phyloP scores from a whole-genome alignment of 140 eudicot species.

The Bidens hawaiensis region DNA sequence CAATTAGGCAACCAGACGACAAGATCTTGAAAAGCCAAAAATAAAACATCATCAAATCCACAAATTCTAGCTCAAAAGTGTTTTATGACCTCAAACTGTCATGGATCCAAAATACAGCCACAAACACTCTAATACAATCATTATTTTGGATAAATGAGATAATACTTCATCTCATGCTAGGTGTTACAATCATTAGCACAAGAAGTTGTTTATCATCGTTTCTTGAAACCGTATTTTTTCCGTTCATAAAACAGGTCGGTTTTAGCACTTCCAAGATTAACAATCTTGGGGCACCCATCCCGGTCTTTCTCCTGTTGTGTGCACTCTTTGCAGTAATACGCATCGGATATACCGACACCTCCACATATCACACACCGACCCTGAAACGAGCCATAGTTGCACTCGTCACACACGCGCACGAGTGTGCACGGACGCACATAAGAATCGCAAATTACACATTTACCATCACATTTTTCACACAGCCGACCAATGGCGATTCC shows the following conservation, averaged over 20 bases:
- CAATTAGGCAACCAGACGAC: neutral
- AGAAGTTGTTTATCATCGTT: slow-evolving; percentile 33
- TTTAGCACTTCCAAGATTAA: slow-evolving; percentile 84
- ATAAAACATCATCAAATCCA: neutral
- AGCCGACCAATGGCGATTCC: slow-evolving; percentile 86
- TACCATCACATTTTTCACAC: slow-evolving; percentile 84
- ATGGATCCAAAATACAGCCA: slow-evolving; percentile 4
- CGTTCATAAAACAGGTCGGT: slow-evolving; percentile 82
- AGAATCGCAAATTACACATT: slow-evolving; percentile 79
- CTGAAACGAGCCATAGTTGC: slow-evolving; percentile 86
- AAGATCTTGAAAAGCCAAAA: neutral
- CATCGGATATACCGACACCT: slow-evolving; percentile 86
- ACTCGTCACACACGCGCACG: slow-evolving; percentile 80
- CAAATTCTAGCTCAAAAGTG: neutral
- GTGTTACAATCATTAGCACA: neutral
- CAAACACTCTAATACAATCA: slow-evolving; percentile 7
- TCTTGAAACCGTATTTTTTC: slow-evolving; percentile 78
- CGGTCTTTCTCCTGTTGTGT: slow-evolving; percentile 87
- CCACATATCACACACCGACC: slow-evolving; percentile 88
- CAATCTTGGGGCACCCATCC: slow-evolving; percentile 89
- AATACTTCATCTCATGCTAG: slow-evolving; percentile 7
- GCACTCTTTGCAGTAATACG: slow-evolving; percentile 89
- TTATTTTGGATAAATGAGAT: neutral
- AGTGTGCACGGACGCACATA: slow-evolving; percentile 90
- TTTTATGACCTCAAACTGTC: neutral